Conservation (phyloP, 169 alveolate genomes). For the Perkinsus olseni region DNA sequence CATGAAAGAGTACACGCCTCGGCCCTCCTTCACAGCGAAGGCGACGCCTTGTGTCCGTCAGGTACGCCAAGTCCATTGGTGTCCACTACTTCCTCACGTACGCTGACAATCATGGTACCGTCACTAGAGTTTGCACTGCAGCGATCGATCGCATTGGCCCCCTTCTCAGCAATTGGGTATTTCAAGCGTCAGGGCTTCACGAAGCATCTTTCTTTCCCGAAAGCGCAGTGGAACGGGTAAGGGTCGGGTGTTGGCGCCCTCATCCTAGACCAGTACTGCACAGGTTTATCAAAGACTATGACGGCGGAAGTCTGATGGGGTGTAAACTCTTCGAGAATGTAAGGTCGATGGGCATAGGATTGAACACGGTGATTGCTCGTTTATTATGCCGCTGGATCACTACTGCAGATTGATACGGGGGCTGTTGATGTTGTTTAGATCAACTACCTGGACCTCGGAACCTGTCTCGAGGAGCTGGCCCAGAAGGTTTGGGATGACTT, state of each 20-base stretch:
- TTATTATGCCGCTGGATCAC: no score
- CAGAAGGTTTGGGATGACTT: background rate
- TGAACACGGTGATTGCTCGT: no score
- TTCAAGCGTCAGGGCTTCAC: conserved; percentile 72
- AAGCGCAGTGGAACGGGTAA: background rate
- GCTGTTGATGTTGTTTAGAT: background rate
- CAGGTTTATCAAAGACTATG: conserved; percentile 73
- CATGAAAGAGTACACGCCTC: conserved; percentile 53
- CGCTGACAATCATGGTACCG: conserved; percentile 56
- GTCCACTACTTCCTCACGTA: conserved; percentile 61
- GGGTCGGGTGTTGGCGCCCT: conserved; percentile 10
- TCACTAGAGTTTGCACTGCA: background rate
- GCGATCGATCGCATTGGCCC: background rate
- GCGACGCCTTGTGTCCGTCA: background rate
- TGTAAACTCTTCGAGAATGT: conserved; percentile 36
- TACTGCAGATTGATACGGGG: no score
- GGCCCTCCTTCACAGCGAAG: background rate
- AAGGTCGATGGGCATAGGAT: background rate
- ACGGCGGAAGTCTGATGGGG: conserved; percentile 74
- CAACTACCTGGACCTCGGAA: background rate
- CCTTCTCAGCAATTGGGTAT: conserved; percentile 62
- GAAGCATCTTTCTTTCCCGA: conserved; percentile 21
- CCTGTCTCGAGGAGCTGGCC: background rate
- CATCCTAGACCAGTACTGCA: conserved; percentile 57
- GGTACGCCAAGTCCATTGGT: conserved; percentile 11